phyloP scores from a whole-genome alignment of 768 basidiomycete genomes.

The Boletus speciosus region DNA sequence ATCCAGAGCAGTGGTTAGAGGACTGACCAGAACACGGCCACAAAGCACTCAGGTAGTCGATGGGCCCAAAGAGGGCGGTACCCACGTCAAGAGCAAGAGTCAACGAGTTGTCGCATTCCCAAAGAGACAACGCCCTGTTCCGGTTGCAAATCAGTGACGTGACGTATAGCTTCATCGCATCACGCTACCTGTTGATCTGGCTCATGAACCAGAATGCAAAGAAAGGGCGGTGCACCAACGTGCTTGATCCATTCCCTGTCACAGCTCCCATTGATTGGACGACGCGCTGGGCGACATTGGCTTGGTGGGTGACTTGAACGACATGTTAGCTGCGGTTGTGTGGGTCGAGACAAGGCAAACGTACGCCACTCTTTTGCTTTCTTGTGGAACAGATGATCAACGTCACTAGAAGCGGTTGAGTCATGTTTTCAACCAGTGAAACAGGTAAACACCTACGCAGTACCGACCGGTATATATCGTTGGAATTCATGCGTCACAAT shows the following conservation, averaged over 20 bases:
- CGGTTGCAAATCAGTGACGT: constrained; percentile 11
- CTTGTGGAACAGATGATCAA: constrained; percentile 45
- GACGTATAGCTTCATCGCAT: not conserved
- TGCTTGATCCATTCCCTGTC: constrained; percentile 47
- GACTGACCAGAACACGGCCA: constrained; percentile 63
- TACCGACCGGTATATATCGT: constrained; percentile 57
- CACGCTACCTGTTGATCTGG: constrained; percentile 53
- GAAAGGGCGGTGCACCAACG: constrained; percentile 57
- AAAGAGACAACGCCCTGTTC: constrained; percentile 52
- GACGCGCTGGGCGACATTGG: constrained; percentile 53
- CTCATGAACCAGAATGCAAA: constrained; percentile 76
- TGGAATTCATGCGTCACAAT: constrained; percentile 68
- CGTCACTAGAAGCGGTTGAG: constrained; percentile 33
- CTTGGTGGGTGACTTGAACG: constrained; percentile 56
- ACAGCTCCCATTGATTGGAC: constrained; percentile 58
- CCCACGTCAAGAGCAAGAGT: constrained; percentile 60
- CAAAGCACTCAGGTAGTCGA: constrained; percentile 57
- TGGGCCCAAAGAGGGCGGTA: constrained; percentile 54
- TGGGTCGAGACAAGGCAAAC: constrained; percentile 25
- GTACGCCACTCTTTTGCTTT: constrained; percentile 69
- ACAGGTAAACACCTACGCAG: constrained; percentile 40
- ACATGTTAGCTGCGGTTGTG: constrained; percentile 3
- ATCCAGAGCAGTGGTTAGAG: not conserved
- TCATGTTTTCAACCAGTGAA: not conserved
- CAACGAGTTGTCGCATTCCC: constrained; percentile 57